Base-by-base conservation (phyloP, 768 basidiomycete genomes). In the Mrakia frigida region DNA sequence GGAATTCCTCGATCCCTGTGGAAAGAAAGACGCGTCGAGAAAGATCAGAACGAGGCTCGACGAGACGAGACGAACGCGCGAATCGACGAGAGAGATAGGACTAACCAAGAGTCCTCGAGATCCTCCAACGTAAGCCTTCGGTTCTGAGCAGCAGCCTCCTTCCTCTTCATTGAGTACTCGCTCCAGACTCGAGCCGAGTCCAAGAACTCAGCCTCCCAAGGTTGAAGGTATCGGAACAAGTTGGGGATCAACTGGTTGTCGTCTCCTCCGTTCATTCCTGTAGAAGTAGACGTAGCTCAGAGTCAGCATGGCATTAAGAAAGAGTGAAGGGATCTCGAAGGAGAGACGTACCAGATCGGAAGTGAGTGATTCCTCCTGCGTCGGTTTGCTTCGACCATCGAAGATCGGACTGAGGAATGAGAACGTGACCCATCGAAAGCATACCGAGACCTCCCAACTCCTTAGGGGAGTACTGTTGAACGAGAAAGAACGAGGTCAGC, bases 101-200 rank as follows among this genome's bases (percentile, higher is more conserved):
- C 67, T 39, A 25, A 69, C 96, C 96, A 98, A 81, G 91, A 93
- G 82, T 99, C 95, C 83, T 98, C 97, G 37, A 98, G 87, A 86
- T 98, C 97, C 83, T 99, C 97, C 28, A 99, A 86, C 2, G 97
- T 99, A 74, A 99, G 87, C 23, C 97, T 90, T 74, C 96, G 91
- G 84, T 98, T 98, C 83, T 97, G 94, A 0, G 97, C 96, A 79
- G 94, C 97, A n/a, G 97, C 97, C 82, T 99, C 97, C 84, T 98
- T 98, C 80, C 97, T 87, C 87, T 98, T 99, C 94, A 98, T 92
- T 0, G 96, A 95, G 83, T 99, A 99, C 83, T 99, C 97, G 0
- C 91, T 93, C 97, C 97, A 99, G 56, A 99, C 97, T 80, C 97
- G 93, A 56, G 95, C 95, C 2, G 95, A 98, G 82, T 99, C 97